Evolutionary conservation across 108 stramenopile genomes (phyloP).

Genomic region (Cyclotella choctawhatcheeana): DNA sequence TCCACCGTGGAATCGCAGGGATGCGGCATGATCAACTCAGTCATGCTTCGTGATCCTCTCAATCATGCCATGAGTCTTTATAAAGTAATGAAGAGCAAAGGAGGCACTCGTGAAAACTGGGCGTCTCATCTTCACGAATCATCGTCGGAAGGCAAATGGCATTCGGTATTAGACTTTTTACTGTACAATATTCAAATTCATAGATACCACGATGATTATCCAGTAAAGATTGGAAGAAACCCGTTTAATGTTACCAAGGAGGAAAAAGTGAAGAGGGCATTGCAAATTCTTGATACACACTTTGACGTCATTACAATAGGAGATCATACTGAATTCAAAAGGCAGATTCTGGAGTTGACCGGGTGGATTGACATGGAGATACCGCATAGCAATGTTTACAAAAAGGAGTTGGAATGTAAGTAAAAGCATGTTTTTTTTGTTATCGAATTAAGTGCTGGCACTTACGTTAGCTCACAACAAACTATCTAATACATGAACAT

Average conservation of each 20-base stretch:
- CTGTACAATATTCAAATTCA: slow-evolving; percentile 41
- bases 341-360: slow-evolving; percentile 19
- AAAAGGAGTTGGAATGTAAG: slow-evolving; percentile 18
- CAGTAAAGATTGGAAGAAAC: slow-evolving; percentile 17
- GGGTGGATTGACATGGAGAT: slow-evolving; percentile 29
- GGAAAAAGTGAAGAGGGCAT: slow-evolving; percentile 23
- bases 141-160: slow-evolving; percentile 29
- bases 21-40: slow-evolving; percentile 40
- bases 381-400: slow-evolving; percentile 18
- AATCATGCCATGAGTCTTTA: slow-evolving; percentile 49
- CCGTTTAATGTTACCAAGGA: slow-evolving; percentile 36
- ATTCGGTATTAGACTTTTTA: slow-evolving; percentile 42
- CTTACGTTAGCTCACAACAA: no score
- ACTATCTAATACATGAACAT: no score
- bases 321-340: slow-evolving; percentile 16
- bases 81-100: slow-evolving; percentile 26
- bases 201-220: slow-evolving; percentile 38
- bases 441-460: no score
- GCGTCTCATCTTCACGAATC: slow-evolving; percentile 18
- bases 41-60: slow-evolving; percentile 53
- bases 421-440: no score
- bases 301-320: slow-evolving; percentile 24
- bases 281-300: slow-evolving; percentile 22
- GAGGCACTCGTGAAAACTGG: slow-evolving; percentile 38
- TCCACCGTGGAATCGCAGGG: slow-evolving; percentile 40